Evolutionary conservation across 108 stramenopile genomes (phyloP).

Genomic region (Nannochloropsis salina): DNA sequence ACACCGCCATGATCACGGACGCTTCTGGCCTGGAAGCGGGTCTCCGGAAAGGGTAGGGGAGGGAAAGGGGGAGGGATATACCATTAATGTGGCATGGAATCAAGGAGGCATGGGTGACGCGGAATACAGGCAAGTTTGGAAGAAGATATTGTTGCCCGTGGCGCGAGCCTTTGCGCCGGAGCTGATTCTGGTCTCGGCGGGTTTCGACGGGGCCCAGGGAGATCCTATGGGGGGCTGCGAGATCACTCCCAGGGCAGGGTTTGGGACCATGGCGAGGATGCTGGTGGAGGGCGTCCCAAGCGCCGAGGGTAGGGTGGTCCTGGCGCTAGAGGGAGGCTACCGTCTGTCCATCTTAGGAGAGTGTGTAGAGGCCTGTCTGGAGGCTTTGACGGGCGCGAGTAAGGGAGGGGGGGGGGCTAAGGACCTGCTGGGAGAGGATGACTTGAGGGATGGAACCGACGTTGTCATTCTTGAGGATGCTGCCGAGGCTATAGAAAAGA

Average conservation of each 20-base stretch:
- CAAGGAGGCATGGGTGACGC: conserved; percentile 61
- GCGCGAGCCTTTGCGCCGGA: conserved; percentile 59
- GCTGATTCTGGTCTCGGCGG: conserved; percentile 68
- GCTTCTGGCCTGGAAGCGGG: conserved; percentile 56
- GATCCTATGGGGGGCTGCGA: conserved; percentile 64
- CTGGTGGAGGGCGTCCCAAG: not conserved
- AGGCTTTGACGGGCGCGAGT: not conserved
- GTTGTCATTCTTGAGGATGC: not conserved
- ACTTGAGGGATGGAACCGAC: not conserved
- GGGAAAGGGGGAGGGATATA: conserved; percentile 57
- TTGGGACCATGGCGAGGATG: not conserved
- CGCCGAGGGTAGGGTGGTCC: not conserved
- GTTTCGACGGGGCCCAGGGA: conserved; percentile 71
- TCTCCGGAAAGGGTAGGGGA: conserved; percentile 53
- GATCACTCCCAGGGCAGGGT: not conserved
- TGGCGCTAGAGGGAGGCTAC: not conserved
- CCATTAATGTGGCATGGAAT: conserved; percentile 74
- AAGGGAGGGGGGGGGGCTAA: not conserved
- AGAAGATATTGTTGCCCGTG: conserved; percentile 59
- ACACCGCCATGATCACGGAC: conserved; percentile 63
- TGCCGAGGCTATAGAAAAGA: not conserved
- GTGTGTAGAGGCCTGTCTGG: not conserved
- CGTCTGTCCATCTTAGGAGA: not conserved
- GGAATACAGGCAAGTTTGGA: conserved; percentile 64
- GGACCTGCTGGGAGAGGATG: not conserved